These are phyloP conservation scores for Otatea glauca DNA, from an alignment of 176 grass and related monocot genomes.

Conservation along the genomic window DNA sequence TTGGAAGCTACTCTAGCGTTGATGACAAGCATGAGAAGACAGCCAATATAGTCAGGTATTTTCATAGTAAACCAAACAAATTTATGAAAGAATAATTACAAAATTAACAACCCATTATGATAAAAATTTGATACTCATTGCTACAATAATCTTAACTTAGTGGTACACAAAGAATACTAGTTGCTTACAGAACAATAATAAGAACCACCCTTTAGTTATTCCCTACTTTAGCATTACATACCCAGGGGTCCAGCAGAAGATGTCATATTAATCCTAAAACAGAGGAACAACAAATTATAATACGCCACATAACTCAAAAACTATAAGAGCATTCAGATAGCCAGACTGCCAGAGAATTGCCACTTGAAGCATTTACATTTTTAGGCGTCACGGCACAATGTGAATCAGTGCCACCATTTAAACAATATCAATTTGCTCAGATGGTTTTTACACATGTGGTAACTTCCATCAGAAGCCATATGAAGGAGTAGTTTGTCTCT, in stretches of 20 bases:
- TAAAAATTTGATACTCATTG: too few species aligned
- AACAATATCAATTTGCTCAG: neutral
- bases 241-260: slow-evolving; percentile 19
- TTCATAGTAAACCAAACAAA: neutral
- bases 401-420: slow-evolving; percentile 19
- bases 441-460: neutral
- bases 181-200: slow-evolving; percentile 18
- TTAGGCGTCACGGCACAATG: neutral
- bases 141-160: neutral
- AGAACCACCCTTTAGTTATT: slow-evolving; percentile 40
- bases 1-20: neutral
- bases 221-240: slow-evolving; percentile 37
- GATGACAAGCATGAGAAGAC: neutral
- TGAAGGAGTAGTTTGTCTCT: neutral
- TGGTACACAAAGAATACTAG: neutral
- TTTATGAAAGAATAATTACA: neutral
- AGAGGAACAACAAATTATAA: slow-evolving; percentile 14
- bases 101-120: neutral
- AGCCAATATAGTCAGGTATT: neutral
- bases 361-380: neutral
- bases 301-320: neutral
- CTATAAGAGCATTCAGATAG: slow-evolving; percentile 15
- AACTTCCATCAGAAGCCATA: slow-evolving; percentile 5
- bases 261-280: slow-evolving; percentile 13
- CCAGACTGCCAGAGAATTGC: neutral